phyloP scores from a whole-genome alignment of 441 rosid genomes.

The Croton setiger region DNA sequence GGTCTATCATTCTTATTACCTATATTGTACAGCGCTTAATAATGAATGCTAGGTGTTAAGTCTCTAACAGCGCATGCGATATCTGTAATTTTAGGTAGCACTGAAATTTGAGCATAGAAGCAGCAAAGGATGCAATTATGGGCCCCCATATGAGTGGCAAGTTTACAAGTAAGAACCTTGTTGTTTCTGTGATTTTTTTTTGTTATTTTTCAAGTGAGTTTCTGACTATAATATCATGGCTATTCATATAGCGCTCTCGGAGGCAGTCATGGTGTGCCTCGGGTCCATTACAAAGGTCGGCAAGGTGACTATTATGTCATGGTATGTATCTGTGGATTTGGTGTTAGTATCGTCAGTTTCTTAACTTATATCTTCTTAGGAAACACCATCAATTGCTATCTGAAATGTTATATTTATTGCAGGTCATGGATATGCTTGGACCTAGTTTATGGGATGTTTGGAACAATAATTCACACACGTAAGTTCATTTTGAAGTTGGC shows the following conservation, averaged over 20 bases:
- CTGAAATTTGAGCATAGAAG: constrained; percentile 87
- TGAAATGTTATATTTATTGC: constrained; percentile 16
- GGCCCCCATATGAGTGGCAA: constrained; percentile 97
- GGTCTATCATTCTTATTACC: constrained; percentile 11
- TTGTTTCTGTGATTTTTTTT: constrained; percentile 13
- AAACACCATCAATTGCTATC: background rate
- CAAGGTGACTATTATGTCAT: constrained; percentile 92
- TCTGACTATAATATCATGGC: constrained; percentile 12
- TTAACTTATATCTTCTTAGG: background rate
- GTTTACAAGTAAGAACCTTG: constrained; percentile 69
- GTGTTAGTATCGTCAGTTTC: background rate
- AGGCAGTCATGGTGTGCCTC: constrained; percentile 95
- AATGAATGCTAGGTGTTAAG: background rate
- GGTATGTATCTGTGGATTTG: constrained; percentile 45
- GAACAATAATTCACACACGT: constrained; percentile 80
- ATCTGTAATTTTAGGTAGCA: constrained; percentile 53
- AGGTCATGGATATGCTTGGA: constrained; percentile 97
- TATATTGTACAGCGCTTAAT: background rate
- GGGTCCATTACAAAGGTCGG: constrained; percentile 84
- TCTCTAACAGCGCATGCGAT: background rate
- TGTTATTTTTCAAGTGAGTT: background rate
- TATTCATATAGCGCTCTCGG: constrained; percentile 65
- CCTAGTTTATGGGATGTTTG: constrained; percentile 98
- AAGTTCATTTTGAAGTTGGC: constrained; percentile 25
- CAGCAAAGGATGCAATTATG: constrained; percentile 93